Evolutionary conservation across 352 stramenopile species (phyloP), one percentile per base, ranked within the genome.

Genomic region (Globisporangium echinulatum): DNA sequence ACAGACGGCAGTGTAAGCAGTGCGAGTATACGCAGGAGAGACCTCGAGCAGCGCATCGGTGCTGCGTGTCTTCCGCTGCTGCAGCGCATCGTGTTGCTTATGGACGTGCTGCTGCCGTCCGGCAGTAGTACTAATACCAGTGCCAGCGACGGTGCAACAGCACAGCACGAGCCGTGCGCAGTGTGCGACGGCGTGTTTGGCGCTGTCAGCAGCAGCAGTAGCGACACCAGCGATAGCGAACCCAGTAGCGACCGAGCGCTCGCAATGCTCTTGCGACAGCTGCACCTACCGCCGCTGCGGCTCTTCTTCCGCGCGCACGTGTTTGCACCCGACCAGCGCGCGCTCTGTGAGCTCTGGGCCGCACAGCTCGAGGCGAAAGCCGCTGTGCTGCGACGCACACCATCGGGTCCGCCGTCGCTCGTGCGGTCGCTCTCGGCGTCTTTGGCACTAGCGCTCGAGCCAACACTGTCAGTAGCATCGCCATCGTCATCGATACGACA

Each of bases 301-400:
- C 64, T 82, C 14, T 88, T 92, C 46, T 92, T 92, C 59, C 70
- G 79, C 37, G 64, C 54, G 7, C 69, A 88, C 19, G 79, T 82
- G 42, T 88, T 92, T 55, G 68, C 82, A 0, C 62, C 68, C 2
- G 68, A 69, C 33, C 82, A 92, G 49, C 77, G 82, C 17, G 63
- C 66, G 2, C 62, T 92, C 19, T 90, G 79, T n/a, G 67, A 92
- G 56, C 67, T 90, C 17, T 92, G 82, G 82, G 74, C 67, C 1
- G 82, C 82, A 17, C 79, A 92, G 52, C 68, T 90, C 19, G 79
- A 92, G 62, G 74, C 79, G 14, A 84, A 82, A 54, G 77, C 79
- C n/a, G 82, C 82, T 0, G 79, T 91, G 60, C 65, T 70, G 55
- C 71, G 75, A 2, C 65, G 77, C 5, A 48, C 43, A n/a, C 43